Evolutionary conservation across 306 rosid genomes (phyloP), one percentile per base, ranked within the genome.

Genomic region (Cucurbita maxima): DNA sequence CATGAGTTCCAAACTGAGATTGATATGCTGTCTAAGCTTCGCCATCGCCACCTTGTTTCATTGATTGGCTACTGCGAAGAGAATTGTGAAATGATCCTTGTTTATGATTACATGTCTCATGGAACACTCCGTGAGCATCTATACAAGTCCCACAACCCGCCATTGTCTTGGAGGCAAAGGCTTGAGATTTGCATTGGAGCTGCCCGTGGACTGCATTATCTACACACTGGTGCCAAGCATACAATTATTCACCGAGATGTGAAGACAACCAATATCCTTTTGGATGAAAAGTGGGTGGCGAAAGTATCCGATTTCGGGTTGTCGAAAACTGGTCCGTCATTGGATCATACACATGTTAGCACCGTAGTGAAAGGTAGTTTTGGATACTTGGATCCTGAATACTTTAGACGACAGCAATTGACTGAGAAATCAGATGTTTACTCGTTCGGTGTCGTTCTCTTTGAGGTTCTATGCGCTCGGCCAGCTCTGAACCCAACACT

Each of bases 1-100:
- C 96, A 95, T n/a, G 99, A 95, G 64, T 95, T 95, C 78, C 99
- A 89, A 69, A 95, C 99, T 30, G 99, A 95, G 87, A 95, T 95
- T 81, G 99, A 95, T 80, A 95, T 95, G 99, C 99, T 95, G 43
- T 95, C 99, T 19, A 95, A 95, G 80, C 99, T 95, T 74, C 99
- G 99, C 37, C 99, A 95, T 66, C 91, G 99, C 69, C 99, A 95
- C 82, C 99, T 95, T 70, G 99, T 95, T 61, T 95, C 99, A 0
- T 72, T 95, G 77, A 95, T 95, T 53, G 99, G 99, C 66, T 95
- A 89, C 73, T 95, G 99, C 16, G 99, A 91, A 79, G 99, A 95
- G 51, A 91, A 95, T 87, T 81, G 85, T 45, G 99, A 95, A 82
- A 95, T 94, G 99, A 94, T 94, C 82, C 97, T 94, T 77, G 99